These are phyloP conservation scores for Crepidotus variabilis DNA, from an alignment of 768 basidiomycete species.

Conservation along the genomic window DNA sequence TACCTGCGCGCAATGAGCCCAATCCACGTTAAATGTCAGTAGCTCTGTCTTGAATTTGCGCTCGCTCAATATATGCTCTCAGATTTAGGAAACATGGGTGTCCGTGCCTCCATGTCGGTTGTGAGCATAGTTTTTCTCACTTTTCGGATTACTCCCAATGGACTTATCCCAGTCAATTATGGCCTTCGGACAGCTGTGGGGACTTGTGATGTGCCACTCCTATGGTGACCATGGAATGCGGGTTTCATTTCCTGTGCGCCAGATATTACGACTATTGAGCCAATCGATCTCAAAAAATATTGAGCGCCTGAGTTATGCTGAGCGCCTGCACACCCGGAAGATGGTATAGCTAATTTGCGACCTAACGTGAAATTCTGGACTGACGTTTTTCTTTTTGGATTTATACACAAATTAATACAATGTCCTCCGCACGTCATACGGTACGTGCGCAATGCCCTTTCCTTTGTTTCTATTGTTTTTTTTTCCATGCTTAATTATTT, in stretches of 20 bases:
- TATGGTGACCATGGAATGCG: conserved; percentile 80
- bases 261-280: conserved; percentile 75
- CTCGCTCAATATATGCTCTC: not conserved
- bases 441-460: too few species aligned
- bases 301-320: conserved; percentile 74
- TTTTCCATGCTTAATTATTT: not conserved
- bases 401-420: conserved; percentile 60
- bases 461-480: too few species aligned
- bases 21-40: conserved; percentile 74
- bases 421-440: conserved; percentile 63
- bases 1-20: conserved; percentile 84
- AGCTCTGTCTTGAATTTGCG: not conserved
- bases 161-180: conserved; percentile 69
- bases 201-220: conserved; percentile 72
- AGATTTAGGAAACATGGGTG: conserved; percentile 81
- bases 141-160: too few species aligned
- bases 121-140: conserved; percentile 35
- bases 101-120: conserved; percentile 80
- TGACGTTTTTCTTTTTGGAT: not conserved
- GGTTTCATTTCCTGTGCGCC: conserved; percentile 80
- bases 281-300: conserved; percentile 79
- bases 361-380: not conserved
- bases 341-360: conserved; percentile 41
- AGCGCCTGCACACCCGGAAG: conserved; percentile 71
- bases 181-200: conserved; percentile 79